Conservation (phyloP, 768 basidiomycete species). For the Lactarius quietus region DNA sequence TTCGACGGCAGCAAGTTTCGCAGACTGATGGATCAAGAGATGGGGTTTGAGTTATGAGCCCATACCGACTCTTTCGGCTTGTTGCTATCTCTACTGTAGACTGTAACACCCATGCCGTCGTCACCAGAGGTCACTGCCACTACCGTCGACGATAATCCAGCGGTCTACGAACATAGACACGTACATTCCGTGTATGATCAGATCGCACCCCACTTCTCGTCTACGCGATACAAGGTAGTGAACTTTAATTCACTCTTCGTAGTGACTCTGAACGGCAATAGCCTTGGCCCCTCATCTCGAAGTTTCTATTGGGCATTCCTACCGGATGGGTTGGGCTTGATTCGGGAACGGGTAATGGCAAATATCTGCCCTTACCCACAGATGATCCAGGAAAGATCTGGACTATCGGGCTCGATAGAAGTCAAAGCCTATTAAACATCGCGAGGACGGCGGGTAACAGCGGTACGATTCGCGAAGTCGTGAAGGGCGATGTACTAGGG, state of each 20-base stretch:
- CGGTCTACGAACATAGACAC: constrained; percentile 63
- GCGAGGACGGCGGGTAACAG: constrained; percentile 60
- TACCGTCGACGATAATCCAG: constrained; percentile 46
- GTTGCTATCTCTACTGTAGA: background rate
- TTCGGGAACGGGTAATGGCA: constrained; percentile 95
- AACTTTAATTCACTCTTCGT: background rate
- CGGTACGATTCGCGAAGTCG: constrained; percentile 56
- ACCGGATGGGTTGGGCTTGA: constrained; percentile 86
- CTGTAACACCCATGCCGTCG: constrained; percentile 33
- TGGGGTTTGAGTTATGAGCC: constrained; percentile 53
- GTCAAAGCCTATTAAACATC: constrained; percentile 70
- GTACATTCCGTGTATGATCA: constrained; percentile 83
- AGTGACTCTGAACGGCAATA: constrained; percentile 31
- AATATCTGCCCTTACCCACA: constrained; percentile 79
- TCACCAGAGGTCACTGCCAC: constrained; percentile 29
- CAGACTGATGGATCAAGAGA: constrained; percentile 66
- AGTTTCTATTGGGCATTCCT: constrained; percentile 67
- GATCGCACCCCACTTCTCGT: constrained; percentile 85
- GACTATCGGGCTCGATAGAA: constrained; percentile 85
- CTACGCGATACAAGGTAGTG: constrained; percentile 80
- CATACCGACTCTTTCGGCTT: background rate
- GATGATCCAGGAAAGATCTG: constrained; percentile 58
- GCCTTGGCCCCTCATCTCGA: constrained; percentile 88
- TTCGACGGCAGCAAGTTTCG: constrained; percentile 68
- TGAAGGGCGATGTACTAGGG: constrained; percentile 75